Evolutionary conservation across 1,139 yeast species (phyloP).

Genomic region (Fermentozyma sake): DNA sequence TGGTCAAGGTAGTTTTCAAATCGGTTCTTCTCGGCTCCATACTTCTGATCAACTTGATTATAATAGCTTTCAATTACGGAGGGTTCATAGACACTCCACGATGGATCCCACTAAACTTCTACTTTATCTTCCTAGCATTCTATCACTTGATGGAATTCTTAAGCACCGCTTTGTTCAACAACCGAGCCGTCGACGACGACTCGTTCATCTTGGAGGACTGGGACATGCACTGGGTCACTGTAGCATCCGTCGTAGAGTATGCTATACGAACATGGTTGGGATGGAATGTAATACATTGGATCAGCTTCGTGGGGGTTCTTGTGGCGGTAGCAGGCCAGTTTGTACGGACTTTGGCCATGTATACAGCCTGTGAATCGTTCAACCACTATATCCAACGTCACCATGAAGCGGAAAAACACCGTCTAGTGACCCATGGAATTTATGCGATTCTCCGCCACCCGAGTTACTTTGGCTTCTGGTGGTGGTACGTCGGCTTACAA

Average conservation of each 20-base stretch:
- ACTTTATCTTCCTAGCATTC: conserved; percentile 46
- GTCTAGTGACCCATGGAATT: conserved; percentile 67
- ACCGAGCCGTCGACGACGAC: conserved; percentile 59
- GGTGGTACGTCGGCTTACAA: conserved; percentile 92
- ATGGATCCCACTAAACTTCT: conserved; percentile 24
- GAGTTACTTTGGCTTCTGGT: conserved; percentile 83
- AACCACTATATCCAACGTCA: conserved; percentile 68
- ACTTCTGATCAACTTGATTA: conserved; percentile 13
- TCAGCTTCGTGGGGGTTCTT: conserved; percentile 13
- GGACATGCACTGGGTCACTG: conserved; percentile 61
- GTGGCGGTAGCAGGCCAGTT: conserved; percentile 55
- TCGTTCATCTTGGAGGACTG: conserved; percentile 80
- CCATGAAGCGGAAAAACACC: conserved; percentile 50
- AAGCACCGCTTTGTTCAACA: conserved; percentile 71
- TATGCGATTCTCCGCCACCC: conserved; percentile 76
- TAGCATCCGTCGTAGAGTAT: conserved; percentile 23
- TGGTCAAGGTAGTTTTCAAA: conserved; percentile 29
- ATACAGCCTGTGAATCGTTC: conserved; percentile 83
- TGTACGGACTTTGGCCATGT: conserved; percentile 73
- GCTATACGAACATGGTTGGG: conserved; percentile 6
- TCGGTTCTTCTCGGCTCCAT: conserved; percentile 29
- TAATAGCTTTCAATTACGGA: conserved; percentile 6
- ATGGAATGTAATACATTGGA: not conserved
- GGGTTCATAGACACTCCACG: conserved; percentile 3
- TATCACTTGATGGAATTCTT: conserved; percentile 84